Evolutionary conservation across 2,329 filamentous ascomycete genomes (phyloP).

Genomic region (Fusarium falciforme): DNA sequence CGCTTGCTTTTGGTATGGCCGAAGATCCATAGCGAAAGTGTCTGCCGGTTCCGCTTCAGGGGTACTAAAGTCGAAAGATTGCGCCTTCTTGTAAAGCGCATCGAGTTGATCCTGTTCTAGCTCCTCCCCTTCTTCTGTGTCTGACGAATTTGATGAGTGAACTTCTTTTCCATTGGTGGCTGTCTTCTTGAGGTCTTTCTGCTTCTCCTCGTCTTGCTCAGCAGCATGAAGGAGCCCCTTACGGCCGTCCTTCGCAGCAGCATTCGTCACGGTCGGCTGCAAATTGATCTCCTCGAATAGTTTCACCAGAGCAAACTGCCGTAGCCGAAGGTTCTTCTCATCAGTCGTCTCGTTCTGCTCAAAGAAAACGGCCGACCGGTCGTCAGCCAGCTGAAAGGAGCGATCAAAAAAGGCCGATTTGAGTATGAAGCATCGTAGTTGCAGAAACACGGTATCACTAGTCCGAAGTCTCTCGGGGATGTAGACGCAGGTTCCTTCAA

Average conservation of each 20-base stretch:
- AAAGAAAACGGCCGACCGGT: conserved; percentile 79
- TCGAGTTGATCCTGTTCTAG: conserved; percentile 96
- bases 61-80: conserved; percentile 95
- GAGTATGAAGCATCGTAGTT: conserved; percentile 82
- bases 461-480: conserved; percentile 86
- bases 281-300: conserved; percentile 91
- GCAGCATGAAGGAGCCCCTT: conserved; percentile 88
- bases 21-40: conserved; percentile 84
- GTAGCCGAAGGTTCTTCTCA: conserved; percentile 83
- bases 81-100: conserved; percentile 92
- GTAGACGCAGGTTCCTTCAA: conserved; percentile 90
- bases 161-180: conserved; percentile 45
- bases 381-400: conserved; percentile 71
- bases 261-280: conserved; percentile 78
- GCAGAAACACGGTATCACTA: conserved; percentile 94
- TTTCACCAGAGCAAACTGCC: conserved; percentile 89
- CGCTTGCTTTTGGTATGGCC: conserved; percentile 95
- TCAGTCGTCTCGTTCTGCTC: conserved; percentile 88
- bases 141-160: conserved; percentile 68
- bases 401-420: conserved; percentile 76
- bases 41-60: conserved; percentile 85
- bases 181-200: conserved; percentile 61
- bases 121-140: conserved; percentile 86
- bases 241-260: conserved; percentile 82
- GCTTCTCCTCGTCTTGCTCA: conserved; percentile 84